phyloP scores from a whole-genome alignment of 1,284 basidiomycete genomes.

The Uromyces viciae-fabae region DNA sequence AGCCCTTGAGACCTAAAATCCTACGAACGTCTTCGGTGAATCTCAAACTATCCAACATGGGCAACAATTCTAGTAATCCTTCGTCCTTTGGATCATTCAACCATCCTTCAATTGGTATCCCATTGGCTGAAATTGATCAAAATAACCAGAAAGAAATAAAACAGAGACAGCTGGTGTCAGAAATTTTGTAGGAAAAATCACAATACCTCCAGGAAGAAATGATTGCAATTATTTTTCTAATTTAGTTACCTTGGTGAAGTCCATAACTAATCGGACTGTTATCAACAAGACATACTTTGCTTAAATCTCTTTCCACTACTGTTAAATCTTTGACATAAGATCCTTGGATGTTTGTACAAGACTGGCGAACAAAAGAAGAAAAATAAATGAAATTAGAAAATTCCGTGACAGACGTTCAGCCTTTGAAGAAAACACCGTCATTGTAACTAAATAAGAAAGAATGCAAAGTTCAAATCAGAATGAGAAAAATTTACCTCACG shows the following conservation, averaged over 20 bases:
- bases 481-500: slow-evolving; percentile 72
- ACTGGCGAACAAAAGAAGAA: slow-evolving; percentile 58
- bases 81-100: slow-evolving; percentile 95
- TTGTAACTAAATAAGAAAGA: background rate
- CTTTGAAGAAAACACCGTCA: background rate
- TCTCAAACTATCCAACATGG: slow-evolving; percentile 87
- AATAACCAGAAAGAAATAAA: background rate
- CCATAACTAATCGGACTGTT: slow-evolving; percentile 92
- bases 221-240: background rate
- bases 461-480: background rate
- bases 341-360: slow-evolving; percentile 87
- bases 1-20: slow-evolving; percentile 71
- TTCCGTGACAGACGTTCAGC: too few relatives aligned
- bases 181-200: background rate
- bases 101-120: slow-evolving; percentile 98
- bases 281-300: slow-evolving; percentile 87
- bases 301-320: slow-evolving; percentile 80
- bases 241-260: slow-evolving; percentile 61
- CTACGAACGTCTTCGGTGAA: slow-evolving; percentile 93
- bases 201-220: background rate
- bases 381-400: background rate
- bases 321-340: slow-evolving; percentile 91
- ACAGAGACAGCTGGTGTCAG: background rate
- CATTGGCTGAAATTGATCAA: slow-evolving; percentile 67
- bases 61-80: slow-evolving; percentile 88